phyloP scores from a whole-genome alignment of 352 stramenopile genomes.

The Detonula confervacea region DNA sequence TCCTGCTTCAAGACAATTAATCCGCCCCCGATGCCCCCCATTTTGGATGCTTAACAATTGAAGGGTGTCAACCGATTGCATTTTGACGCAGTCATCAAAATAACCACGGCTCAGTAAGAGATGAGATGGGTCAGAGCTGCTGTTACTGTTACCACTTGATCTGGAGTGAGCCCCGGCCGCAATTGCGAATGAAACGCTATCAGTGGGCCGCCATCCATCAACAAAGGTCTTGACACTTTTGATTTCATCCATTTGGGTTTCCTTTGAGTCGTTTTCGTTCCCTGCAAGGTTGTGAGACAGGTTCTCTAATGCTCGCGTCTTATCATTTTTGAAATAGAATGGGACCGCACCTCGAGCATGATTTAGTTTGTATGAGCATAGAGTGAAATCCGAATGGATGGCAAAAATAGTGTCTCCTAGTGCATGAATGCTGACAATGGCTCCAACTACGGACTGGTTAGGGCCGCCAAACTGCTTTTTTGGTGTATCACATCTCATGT shows the following conservation, averaged over 20 bases:
- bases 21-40: constrained; percentile 74
- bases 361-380: constrained; percentile 80
- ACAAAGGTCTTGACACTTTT: constrained; percentile 3
- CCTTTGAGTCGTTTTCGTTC: constrained; percentile 2
- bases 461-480: constrained; percentile 75
- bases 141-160: constrained; percentile 45
- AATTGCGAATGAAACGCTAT: constrained; percentile 75
- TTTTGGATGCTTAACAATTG: constrained; percentile 61
- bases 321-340: constrained; percentile 74
- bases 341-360: constrained; percentile 54
- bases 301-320: constrained; percentile 51
- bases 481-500: constrained; percentile 74
- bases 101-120: constrained; percentile 81
- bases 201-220: constrained; percentile 26
- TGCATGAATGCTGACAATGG: constrained; percentile 71
- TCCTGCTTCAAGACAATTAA: constrained; percentile 80
- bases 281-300: constrained; percentile 20
- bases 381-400: constrained; percentile 80
- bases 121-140: constrained; percentile 55
- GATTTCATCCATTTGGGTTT: not conserved
- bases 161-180: constrained; percentile 66
- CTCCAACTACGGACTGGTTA: constrained; percentile 46
- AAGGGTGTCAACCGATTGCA: constrained; percentile 70
- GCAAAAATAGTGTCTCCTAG: constrained; percentile 65
- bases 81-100: constrained; percentile 79